Evolutionary conservation across 176 grass and related monocot genomes (phyloP).

Genomic region (Bromus sterilis): DNA sequence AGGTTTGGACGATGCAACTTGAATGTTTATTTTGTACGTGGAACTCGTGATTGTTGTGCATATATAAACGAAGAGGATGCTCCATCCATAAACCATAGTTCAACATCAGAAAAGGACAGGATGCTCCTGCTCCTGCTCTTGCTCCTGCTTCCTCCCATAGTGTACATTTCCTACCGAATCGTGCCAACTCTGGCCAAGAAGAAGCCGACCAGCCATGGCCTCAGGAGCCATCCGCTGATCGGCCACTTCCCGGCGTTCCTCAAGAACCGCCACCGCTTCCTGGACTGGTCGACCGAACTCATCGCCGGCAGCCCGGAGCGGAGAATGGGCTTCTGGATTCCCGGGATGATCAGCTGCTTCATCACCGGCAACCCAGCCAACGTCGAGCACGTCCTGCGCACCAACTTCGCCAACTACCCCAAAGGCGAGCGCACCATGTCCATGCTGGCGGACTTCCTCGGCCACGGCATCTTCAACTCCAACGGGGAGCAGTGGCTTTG

Average conservation of each 20-base stretch:
- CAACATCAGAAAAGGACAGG: too few species aligned
- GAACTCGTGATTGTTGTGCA: too few species aligned
- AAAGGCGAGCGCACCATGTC: neutral
- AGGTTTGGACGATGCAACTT: too few species aligned
- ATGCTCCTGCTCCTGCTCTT: neutral
- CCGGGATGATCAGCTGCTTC: neutral
- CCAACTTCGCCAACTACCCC: too few species aligned
- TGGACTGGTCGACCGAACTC: conserved; percentile 13
- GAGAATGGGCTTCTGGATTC: neutral
- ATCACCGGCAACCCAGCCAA: conserved; percentile 17
- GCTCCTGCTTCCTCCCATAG: neutral
- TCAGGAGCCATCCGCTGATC: neutral
- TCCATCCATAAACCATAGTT: too few species aligned
- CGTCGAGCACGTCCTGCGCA: conserved; percentile 7
- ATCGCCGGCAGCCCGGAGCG: neutral
- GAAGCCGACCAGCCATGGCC: neutral
- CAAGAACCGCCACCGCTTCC: conserved; percentile 1
- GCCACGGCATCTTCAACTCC: too few species aligned
- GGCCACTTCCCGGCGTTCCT: conserved; percentile 21
- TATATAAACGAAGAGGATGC: too few species aligned
- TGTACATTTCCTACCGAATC: neutral
- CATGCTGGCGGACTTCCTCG: conserved; percentile 9
- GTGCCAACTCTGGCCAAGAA: neutral
- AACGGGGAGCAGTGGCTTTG: too few species aligned
- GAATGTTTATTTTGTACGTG: too few species aligned